Base-by-base conservation (phyloP, 495 filamentous ascomycete species). In the Penicillium fimorum region DNA sequence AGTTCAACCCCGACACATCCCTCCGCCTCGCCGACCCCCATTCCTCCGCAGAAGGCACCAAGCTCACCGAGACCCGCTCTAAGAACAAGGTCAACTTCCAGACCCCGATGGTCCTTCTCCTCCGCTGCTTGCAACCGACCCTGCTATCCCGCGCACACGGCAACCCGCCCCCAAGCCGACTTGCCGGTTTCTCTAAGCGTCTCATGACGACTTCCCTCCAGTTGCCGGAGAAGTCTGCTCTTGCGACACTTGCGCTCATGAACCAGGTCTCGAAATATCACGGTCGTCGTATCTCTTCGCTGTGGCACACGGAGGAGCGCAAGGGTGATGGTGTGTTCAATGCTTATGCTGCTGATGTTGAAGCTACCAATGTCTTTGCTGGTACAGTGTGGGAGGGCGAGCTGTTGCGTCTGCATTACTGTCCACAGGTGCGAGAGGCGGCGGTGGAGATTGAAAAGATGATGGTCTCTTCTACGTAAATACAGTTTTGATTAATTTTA, bases 381-480 rank as follows among this genome's bases (percentile, higher is more conserved):
- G 82, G 86, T 5, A 95, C 91, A 3, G 79, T 96, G 7, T 98
- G 93, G 93, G 94, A 98, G 65, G 91, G 90, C 3, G 92, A 97
- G 76, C 61, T 98, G 43, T 67, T 98, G 62, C 79, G 84, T 64
- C 76, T 84, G 55, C 94, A 98, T 78, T 98, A 88, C 64, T 90
- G 85, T 58, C 92, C 91, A n/a, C 84, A 83, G 58, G 87, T 98
- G 1, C 76, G 89, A 50, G 89, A 93, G 57, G 86, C 84, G n/a
- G 78, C 88, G 13, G 77, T 82, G 61, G 75, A 78, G 43, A 78
- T 96, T 64, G 89, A 92, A 70, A 88, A 85, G 79, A 72, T 80
- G 59, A 65, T 85, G 57, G 57, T 55, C 27, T 55, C 65, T 29
- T 48, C 61, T 29, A 73, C 71, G 56, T 78, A 70, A 53, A 38